phyloP scores from a whole-genome alignment of 106 monocot genomes.

The Allium cepa region DNA sequence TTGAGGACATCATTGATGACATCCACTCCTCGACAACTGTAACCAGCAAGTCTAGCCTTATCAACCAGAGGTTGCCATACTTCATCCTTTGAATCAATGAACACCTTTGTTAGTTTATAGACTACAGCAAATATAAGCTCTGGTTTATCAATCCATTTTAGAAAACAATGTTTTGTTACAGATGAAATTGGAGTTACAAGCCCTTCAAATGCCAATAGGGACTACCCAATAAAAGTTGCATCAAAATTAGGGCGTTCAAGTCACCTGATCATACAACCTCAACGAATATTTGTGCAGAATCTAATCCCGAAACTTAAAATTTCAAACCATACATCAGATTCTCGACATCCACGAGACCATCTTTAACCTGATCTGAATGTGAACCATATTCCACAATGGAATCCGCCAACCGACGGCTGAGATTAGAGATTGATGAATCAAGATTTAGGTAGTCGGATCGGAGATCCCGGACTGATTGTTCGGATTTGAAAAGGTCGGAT shows the following conservation, averaged over 20 bases:
- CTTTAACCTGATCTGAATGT: conserved; percentile 21
- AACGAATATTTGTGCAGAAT: neutral
- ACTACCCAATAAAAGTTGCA: conserved; percentile 30
- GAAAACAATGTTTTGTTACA: conserved; percentile 50
- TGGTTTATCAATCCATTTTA: conserved; percentile 71
- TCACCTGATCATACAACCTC: conserved; percentile 14
- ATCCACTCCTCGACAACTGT: conserved; percentile 96
- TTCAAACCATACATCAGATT: conserved; percentile 30
- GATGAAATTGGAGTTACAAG: conserved; percentile 60
- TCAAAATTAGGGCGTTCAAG: conserved; percentile 44
- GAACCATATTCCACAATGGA: conserved; percentile 27
- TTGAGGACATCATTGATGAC: conserved; percentile 54
- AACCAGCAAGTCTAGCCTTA: conserved; percentile 75
- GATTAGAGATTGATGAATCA: conserved; percentile 36
- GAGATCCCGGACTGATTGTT: conserved; percentile 37
- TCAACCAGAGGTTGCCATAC: conserved; percentile 85
- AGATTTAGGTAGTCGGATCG: conserved; percentile 46
- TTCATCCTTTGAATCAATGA: conserved; percentile 83
- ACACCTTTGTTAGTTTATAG: conserved; percentile 70
- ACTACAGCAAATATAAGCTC: conserved; percentile 50
- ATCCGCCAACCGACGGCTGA: conserved; percentile 30
- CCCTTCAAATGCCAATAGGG: conserved; percentile 77
- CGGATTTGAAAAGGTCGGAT: conserved; percentile 31
- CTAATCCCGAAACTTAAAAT: neutral
- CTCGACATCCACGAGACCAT: conserved; percentile 22